phyloP scores from a whole-genome alignment of 495 filamentous ascomycete genomes.

The Pyrenula massariospora region DNA sequence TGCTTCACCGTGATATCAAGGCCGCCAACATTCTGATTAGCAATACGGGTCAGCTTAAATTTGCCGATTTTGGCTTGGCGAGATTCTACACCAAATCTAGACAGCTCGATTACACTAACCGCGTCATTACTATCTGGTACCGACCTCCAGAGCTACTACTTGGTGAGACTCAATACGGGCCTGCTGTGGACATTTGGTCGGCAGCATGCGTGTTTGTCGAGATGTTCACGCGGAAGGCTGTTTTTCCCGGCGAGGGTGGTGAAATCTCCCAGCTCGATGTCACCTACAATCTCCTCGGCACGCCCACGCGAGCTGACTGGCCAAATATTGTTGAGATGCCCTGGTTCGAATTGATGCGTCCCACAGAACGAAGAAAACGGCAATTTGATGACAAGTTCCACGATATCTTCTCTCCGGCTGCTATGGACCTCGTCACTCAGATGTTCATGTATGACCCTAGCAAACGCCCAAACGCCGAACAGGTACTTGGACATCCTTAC shows the following conservation, averaged over 20 bases:
- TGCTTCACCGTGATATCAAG: slow-evolving; percentile 92
- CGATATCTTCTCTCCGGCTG: slow-evolving; percentile 56
- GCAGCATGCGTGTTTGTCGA: slow-evolving; percentile 95
- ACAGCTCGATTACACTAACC: slow-evolving; percentile 95
- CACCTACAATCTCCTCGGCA: slow-evolving; percentile 87
- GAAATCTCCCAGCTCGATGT: slow-evolving; percentile 96
- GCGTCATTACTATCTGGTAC: slow-evolving; percentile 96
- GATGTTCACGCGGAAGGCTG: slow-evolving; percentile 89
- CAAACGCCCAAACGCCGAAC: slow-evolving; percentile 71
- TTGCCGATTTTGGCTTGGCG: slow-evolving; percentile 95
- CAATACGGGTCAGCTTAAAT: slow-evolving; percentile 76
- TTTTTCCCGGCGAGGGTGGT: slow-evolving; percentile 88
- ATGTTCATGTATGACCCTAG: slow-evolving; percentile 85
- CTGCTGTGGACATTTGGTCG: slow-evolving; percentile 94
- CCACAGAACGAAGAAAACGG: slow-evolving; percentile 57
- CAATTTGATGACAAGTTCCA: slow-evolving; percentile 79
- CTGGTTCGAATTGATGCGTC: slow-evolving; percentile 87
- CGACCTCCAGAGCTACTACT: slow-evolving; percentile 84
- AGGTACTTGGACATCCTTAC: slow-evolving; percentile 83
- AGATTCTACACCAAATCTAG: slow-evolving; percentile 89
- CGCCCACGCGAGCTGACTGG: slow-evolving; percentile 76
- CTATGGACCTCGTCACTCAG: slow-evolving; percentile 66
- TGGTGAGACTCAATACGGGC: slow-evolving; percentile 89
- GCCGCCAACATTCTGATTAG: slow-evolving; percentile 91
- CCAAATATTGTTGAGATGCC: slow-evolving; percentile 80